Base-by-base conservation (phyloP, 768 basidiomycete species). In the Suillus hirtellus region DNA sequence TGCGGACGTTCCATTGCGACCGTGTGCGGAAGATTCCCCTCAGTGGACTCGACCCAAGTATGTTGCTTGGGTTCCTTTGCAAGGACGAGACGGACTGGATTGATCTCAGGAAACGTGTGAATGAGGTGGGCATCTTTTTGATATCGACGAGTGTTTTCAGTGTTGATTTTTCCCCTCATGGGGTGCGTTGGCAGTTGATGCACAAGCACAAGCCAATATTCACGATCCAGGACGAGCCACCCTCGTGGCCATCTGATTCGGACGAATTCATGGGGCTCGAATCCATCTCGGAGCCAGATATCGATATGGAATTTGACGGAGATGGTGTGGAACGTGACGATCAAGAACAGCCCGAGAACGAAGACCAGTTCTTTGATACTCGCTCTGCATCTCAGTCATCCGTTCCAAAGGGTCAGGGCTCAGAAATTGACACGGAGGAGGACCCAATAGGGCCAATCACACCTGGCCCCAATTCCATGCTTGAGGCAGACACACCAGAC, bases 1-100 rank as follows among this genome's bases (percentile, higher is more conserved):
- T 98, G 40, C 85, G 85, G 70, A 96, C 93, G 14, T 99, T 95
- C 80, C 97, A 99, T 75, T 95, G 95, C 73, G 97, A 99, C n/a
- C 87, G 90, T 19, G 90, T 99, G 44, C 83, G 94, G 72, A 98
- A 96, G 85, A 96, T 99, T 92, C 90, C 90, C 0, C 76, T 99
- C 42, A 86, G 87, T 46, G 91, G 90, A 35, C 78, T 99, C 61
- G 97, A 99, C 74, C 97, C 96, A 27, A 97, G 95, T 69, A 98
- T 99, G 97, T 79, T 99, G 8, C 84, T 99, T 64, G 96, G 96
- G 12, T 99, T 99, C 73, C 71, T 98, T 67, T 89, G 90, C 72
- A 85, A 84, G 69, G 87, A 92, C 70, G 90, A 93, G 76, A 79
- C 72, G 19, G 96, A 99, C 60, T 99, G 94, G 92, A 74, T 81